Conservation (phyloP, 805 yeast genomes). For the Candida patagonica region DNA sequence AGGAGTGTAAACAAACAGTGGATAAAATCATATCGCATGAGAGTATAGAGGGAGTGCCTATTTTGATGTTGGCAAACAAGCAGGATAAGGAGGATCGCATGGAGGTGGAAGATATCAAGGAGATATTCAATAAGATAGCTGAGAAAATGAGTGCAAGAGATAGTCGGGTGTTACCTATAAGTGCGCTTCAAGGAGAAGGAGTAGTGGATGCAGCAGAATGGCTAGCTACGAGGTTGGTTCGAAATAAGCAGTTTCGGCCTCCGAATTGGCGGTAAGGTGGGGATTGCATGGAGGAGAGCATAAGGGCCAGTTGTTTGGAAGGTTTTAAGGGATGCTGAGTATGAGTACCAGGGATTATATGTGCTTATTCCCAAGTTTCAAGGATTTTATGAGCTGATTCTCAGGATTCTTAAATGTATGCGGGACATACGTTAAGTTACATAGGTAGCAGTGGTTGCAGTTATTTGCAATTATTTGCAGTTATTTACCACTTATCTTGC, state of each 20-base stretch:
- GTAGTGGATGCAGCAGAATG: conserved; percentile 82
- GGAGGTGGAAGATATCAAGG: conserved; percentile 72
- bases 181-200: conserved; percentile 74
- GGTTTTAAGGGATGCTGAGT: too few species aligned
- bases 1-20: conserved; percentile 69
- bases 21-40: conserved; percentile 47
- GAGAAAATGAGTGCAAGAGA: conserved; percentile 85
- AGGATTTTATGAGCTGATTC: too few species aligned
- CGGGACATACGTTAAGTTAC: too few species aligned
- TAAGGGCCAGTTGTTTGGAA: too few species aligned
- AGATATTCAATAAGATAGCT: conserved; percentile 74
- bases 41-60: conserved; percentile 68
- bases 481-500: too few species aligned
- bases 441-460: too few species aligned
- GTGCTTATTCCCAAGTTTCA: too few species aligned
- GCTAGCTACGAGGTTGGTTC: conserved; percentile 62
- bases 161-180: conserved; percentile 78
- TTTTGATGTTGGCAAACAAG: conserved; percentile 90
- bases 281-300: too few species aligned
- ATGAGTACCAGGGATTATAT: too few species aligned
- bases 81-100: conserved; percentile 68
- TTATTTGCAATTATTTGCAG: too few species aligned
- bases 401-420: too few species aligned
- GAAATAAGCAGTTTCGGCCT: conserved; percentile 53
- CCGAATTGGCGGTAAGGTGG: conserved; percentile 36